Conservation (phyloP, 345 rosid genomes). For the Aquilaria malaccensis region DNA sequence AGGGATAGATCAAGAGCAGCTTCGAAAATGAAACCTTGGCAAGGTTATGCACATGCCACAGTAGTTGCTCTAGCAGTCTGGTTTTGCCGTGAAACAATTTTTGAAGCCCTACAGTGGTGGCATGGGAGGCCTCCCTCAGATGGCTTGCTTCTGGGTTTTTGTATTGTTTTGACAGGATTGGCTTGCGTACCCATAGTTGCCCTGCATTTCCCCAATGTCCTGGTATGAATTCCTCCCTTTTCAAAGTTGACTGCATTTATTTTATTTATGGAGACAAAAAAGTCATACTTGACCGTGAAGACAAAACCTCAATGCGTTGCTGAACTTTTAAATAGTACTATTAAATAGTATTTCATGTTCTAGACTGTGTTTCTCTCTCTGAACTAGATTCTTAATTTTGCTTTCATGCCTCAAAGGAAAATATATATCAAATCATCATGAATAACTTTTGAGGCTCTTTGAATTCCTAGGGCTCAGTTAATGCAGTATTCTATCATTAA, state of each 20-base stretch:
- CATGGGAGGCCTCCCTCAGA: conserved; percentile 88
- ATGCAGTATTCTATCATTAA: not conserved
- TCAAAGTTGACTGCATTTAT: not conserved
- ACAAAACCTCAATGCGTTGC: conserved; percentile 1
- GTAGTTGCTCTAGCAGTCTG: conserved; percentile 86
- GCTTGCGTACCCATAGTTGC: conserved; percentile 90
- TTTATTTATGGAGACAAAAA: not conserved
- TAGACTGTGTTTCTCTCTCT: too few species aligned
- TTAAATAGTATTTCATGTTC: too few species aligned
- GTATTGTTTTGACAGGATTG: conserved; percentile 71
- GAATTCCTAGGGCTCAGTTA: not conserved
- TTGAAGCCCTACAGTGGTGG: conserved; percentile 98
- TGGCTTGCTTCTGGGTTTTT: conserved; percentile 91
- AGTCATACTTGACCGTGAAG: conserved; percentile 10
- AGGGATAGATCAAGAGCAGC: conserved; percentile 80
- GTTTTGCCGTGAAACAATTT: conserved; percentile 94
- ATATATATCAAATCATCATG: too few species aligned
- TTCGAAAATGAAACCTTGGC: conserved; percentile 96
- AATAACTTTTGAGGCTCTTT: too few species aligned
- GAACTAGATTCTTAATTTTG: too few species aligned
- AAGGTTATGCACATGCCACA: conserved; percentile 80
- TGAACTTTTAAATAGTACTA: too few species aligned
- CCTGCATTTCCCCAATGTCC: conserved; percentile 84
- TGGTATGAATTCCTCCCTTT: conserved; percentile 43
- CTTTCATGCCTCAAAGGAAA: too few species aligned